Percentiles rank a stretch among this genome's conserved stretches.
Conservation (phyloP, 2,329 filamentous ascomycete genomes). For the Colletotrichum sidae region DNA sequence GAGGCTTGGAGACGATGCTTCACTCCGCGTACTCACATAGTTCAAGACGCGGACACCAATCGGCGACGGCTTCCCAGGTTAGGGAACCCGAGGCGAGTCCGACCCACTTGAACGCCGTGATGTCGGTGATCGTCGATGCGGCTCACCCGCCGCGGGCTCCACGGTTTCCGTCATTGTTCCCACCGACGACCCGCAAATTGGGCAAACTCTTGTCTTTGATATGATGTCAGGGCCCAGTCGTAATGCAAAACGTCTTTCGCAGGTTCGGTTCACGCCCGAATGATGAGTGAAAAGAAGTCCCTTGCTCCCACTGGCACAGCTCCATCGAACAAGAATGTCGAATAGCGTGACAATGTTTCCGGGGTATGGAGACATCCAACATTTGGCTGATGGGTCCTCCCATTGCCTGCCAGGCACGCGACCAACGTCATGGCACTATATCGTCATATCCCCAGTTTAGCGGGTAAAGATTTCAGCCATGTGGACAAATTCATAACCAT, state of each 20-base stretch:
- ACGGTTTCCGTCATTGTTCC: slow-evolving; percentile 34
- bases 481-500: neutral
- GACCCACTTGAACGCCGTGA: slow-evolving; percentile 2
- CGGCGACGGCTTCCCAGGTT: neutral
- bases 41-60: neutral
- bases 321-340: neutral
- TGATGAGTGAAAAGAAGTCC: neutral
- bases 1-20: neutral
- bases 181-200: slow-evolving; percentile 28
- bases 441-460: slow-evolving; percentile 29
- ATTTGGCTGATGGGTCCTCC: neutral
- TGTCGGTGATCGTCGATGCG: slow-evolving; percentile 18
- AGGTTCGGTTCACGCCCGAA: neutral
- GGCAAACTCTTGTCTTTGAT: neutral
- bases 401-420: neutral
- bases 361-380: too few species aligned
- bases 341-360: slow-evolving; percentile 1
- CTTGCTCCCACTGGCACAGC: neutral
- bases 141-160: slow-evolving; percentile 19
- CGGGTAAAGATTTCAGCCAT: neutral
- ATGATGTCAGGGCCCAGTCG: slow-evolving; percentile 33
- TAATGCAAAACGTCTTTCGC: neutral
- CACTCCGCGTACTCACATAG: neutral
- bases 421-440: slow-evolving; percentile 11
- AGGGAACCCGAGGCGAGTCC: slow-evolving; percentile 4